Evolutionary conservation across 257 asterid species (phyloP).

Genomic region (Solanum gracilifrons): DNA sequence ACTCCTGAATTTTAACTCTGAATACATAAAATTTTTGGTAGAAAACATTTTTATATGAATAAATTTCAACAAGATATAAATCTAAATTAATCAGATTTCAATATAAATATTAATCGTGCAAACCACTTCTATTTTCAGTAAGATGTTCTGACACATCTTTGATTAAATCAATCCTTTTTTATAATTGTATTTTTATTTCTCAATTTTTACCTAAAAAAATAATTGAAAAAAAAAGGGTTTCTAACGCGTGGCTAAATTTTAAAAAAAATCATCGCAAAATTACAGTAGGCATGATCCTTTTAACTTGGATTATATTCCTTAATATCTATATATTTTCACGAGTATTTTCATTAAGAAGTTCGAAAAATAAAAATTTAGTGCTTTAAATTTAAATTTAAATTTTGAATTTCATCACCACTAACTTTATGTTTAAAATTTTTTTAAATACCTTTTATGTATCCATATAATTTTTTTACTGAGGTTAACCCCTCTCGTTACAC

Average conservation of each 20-base stretch:
- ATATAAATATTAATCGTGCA: too few relatives aligned
- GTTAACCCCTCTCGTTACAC: neutral
- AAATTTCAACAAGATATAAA: too few relatives aligned
- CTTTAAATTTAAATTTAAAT: too few relatives aligned
- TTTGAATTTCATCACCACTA: neutral
- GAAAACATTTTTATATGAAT: too few relatives aligned
- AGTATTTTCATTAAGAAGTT: neutral
- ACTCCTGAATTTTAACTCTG: rapidly evolving
- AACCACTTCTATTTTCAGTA: neutral
- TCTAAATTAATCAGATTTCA: too few relatives aligned
- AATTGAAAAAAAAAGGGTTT: neutral
- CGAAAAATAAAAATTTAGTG: too few relatives aligned
- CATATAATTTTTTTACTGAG: neutral
- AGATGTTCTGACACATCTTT: neutral
- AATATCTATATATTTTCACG: neutral
- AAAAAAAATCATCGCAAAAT: too few relatives aligned
- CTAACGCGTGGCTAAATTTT: neutral
- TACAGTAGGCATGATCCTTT: neutral
- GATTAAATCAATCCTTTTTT: neutral
- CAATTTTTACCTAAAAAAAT: neutral
- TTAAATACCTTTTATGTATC: neutral
- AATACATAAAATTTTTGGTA: too few relatives aligned
- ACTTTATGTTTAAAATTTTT: too few relatives aligned
- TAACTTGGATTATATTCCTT: neutral
- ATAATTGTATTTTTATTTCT: neutral